These are phyloP conservation scores for Lactarius trivialis DNA, from an alignment of 768 basidiomycete genomes.

Conservation along the genomic window DNA sequence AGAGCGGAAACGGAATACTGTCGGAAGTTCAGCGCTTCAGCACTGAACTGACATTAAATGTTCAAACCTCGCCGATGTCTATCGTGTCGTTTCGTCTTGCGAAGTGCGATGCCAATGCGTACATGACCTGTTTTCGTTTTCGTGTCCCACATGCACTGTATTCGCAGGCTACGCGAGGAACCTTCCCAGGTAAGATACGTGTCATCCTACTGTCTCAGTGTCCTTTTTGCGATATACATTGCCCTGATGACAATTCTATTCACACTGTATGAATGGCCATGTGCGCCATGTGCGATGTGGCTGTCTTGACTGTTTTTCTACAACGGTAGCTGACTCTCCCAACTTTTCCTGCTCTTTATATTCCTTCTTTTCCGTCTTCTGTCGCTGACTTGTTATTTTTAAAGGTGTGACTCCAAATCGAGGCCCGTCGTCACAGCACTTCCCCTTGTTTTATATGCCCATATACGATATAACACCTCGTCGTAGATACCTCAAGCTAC, in stretches of 20 bases:
- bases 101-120: too few species aligned
- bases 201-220: background rate
- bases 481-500: background rate
- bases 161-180: background rate
- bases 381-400: background rate
- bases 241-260: slow-evolving; percentile 57
- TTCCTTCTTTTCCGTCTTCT: background rate
- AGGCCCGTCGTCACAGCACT: background rate
- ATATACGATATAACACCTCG: background rate
- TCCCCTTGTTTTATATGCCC: background rate
- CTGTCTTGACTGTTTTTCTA: slow-evolving; percentile 56
- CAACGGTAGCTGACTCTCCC: slow-evolving; percentile 76
- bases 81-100: too few species aligned
- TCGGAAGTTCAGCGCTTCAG: too few species aligned
- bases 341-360: slow-evolving; percentile 4
- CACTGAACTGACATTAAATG: too few species aligned
- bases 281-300: slow-evolving; percentile 31
- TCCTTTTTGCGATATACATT: background rate
- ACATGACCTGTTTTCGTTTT: slow-evolving; percentile 22
- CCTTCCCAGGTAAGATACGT: slow-evolving; percentile 3
- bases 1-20: too few species aligned
- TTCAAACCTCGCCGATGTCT: too few species aligned
- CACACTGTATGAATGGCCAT: slow-evolving; percentile 65
- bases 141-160: background rate
- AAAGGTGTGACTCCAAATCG: background rate